Evolutionary conservation across 495 filamentous ascomycete species (phyloP).

Genomic region (Talaromyces liani): DNA sequence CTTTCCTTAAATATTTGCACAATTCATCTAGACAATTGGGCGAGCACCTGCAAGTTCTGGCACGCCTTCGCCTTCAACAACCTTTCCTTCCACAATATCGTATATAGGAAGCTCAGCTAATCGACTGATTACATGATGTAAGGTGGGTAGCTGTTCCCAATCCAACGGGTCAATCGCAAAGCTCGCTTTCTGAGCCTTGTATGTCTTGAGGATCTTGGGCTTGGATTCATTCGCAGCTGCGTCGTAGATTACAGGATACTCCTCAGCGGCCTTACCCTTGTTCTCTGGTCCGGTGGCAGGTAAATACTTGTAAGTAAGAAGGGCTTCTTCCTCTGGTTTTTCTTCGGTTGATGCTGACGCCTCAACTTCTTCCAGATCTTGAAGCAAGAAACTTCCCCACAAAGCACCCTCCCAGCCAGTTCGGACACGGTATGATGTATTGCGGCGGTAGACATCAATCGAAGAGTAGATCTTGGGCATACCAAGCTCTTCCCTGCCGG

Average conservation of each 20-base stretch:
- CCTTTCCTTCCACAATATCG: slow-evolving; percentile 40
- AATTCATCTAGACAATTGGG: slow-evolving; percentile 21
- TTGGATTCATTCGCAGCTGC: slow-evolving; percentile 27
- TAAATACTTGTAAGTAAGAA: slow-evolving; percentile 40
- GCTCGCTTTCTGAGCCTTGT: slow-evolving; percentile 30
- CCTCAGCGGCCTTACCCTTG: slow-evolving; percentile 36
- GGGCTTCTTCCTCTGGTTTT: slow-evolving; percentile 25
- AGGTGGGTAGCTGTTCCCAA: slow-evolving; percentile 44
- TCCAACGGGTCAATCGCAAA: slow-evolving; percentile 35
- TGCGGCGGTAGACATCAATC: slow-evolving; percentile 33
- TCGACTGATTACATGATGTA: slow-evolving; percentile 44
- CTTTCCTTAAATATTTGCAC: background rate
- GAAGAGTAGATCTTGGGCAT: slow-evolving; percentile 48
- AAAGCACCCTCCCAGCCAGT: slow-evolving; percentile 41
- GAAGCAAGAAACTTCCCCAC: slow-evolving; percentile 34
- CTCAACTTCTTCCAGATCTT: slow-evolving; percentile 30
- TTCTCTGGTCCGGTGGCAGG: slow-evolving; percentile 32
- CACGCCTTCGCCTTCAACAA: slow-evolving; percentile 43
- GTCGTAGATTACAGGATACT: slow-evolving; percentile 34
- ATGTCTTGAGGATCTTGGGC: slow-evolving; percentile 25
- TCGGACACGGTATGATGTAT: slow-evolving; percentile 28
- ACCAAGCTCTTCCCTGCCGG: slow-evolving; percentile 48
- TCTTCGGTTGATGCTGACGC: slow-evolving; percentile 18
- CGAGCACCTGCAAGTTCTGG: slow-evolving; percentile 35
- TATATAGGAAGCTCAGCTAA: slow-evolving; percentile 48